These are phyloP conservation scores for Chlamydomonas reinhardtii DNA, from an alignment of 163 green algal species.

Conservation along the genomic window DNA sequence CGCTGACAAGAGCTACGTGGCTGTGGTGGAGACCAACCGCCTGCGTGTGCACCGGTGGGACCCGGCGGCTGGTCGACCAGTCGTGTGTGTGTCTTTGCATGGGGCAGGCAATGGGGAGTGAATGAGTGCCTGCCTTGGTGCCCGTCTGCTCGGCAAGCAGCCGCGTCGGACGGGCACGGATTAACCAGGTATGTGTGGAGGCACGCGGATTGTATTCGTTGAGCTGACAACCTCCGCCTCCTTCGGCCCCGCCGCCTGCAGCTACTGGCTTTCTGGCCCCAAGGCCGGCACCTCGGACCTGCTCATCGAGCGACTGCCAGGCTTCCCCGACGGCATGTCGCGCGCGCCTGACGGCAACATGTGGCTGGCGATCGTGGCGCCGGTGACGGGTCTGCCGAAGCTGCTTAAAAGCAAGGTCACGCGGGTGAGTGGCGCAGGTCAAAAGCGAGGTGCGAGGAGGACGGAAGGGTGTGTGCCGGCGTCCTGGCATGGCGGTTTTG, in stretches of 20 bases:
- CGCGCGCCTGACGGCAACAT: conserved; percentile 56
- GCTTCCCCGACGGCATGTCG: conserved; percentile 69
- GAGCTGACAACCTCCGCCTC: no score
- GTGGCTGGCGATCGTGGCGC: conserved; percentile 66
- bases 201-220: no score
- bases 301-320: conserved; percentile 70
- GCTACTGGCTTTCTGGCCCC: conserved; percentile 72
- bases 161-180: no score
- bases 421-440: conserved; percentile 22
- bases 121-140: no score
- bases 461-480: background rate
- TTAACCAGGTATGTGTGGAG: no score
- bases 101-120: no score
- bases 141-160: no score
- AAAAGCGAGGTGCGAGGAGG: background rate
- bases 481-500: background rate
- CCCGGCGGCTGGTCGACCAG: no score
- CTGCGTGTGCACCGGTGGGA: conserved; percentile 59
- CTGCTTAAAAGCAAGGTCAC: conserved; percentile 43
- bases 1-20: conserved; percentile 73
- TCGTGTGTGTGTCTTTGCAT: no score
- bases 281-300: conserved; percentile 67
- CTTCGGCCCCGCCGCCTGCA: background rate
- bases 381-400: conserved; percentile 37
- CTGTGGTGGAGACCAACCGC: conserved; percentile 77